phyloP scores from a whole-genome alignment of 2,329 filamentous ascomycete genomes.

The Pseudogymnoascus pannorum region DNA sequence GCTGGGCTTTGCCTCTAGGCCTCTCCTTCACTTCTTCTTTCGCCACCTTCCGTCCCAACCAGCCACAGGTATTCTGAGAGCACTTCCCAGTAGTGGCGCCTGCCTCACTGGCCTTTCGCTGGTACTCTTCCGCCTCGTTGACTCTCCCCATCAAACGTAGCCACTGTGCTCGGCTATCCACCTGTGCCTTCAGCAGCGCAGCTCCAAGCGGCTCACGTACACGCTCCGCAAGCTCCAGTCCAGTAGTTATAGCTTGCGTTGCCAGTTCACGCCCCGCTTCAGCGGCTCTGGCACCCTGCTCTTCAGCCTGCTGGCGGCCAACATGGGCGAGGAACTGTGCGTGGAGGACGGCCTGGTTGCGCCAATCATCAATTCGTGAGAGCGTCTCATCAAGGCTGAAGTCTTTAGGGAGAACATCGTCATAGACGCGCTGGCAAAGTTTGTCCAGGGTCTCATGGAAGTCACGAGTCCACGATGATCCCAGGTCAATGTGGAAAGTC shows the following conservation, averaged over 20 bases:
- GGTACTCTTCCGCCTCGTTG: conserved; percentile 40
- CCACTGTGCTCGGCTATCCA: conserved; percentile 51
- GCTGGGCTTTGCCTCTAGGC: neutral
- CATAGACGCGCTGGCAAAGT: conserved; percentile 13
- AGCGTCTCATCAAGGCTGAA: neutral
- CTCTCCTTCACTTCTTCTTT: neutral
- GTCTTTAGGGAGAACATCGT: neutral
- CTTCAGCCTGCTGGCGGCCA: conserved; percentile 29
- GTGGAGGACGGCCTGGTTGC: neutral
- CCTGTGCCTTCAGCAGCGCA: conserved; percentile 44
- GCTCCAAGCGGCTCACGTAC: conserved; percentile 36
- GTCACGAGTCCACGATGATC: conserved; percentile 25
- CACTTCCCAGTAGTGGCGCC: neutral
- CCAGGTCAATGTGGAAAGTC: conserved; percentile 54
- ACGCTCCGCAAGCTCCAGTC: neutral
- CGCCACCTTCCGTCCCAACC: neutral
- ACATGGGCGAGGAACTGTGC: conserved; percentile 35
- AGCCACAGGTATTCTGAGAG: neutral
- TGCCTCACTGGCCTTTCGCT: conserved; percentile 37
- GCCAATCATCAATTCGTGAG: neutral
- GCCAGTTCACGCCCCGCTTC: neutral
- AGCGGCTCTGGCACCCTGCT: neutral
- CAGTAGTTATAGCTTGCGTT: neutral
- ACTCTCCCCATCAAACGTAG: conserved; percentile 44
- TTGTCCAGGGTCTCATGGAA: conserved; percentile 22